Percentiles rank a stretch among this genome's conserved stretches.
Conservation (phyloP, 345 rosid species). For the Eucalyptus paniculata region DNA sequence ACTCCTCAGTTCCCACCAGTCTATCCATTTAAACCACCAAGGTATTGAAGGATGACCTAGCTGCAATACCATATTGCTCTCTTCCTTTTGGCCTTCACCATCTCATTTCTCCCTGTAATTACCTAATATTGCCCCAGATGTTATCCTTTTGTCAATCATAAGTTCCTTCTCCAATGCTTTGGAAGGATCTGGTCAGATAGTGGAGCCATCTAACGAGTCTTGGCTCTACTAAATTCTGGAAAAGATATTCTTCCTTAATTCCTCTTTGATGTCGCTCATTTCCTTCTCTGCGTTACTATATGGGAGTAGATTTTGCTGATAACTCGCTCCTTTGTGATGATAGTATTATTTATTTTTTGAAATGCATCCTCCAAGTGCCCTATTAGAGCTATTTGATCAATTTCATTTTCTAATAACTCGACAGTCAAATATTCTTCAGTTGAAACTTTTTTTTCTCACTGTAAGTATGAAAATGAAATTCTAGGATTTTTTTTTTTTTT, state of each 20-base stretch:
- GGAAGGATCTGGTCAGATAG: background rate
- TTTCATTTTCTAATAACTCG: background rate
- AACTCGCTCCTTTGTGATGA: background rate
- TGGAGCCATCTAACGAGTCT: background rate
- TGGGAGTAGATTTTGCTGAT: background rate
- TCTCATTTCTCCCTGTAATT: background rate
- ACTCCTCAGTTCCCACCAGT: background rate
- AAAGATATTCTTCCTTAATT: background rate
- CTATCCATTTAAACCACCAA: background rate
- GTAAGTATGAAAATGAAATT: background rate
- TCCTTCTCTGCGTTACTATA: background rate
- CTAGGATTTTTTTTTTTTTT: background rate
- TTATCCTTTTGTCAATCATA: background rate
- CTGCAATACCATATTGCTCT: background rate
- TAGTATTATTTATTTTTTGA: background rate
- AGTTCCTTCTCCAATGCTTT: background rate
- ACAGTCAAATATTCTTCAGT: background rate
- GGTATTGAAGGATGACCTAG: background rate
- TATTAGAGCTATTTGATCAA: background rate
- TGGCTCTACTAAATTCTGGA: background rate
- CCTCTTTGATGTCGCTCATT: background rate
- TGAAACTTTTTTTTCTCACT: background rate
- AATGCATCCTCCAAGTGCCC: background rate
- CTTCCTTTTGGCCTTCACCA: background rate
- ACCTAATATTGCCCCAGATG: background rate